Evolutionary conservation across 495 filamentous ascomycete genomes (phyloP).

Genomic region (Astrothelium subdiscretum): DNA sequence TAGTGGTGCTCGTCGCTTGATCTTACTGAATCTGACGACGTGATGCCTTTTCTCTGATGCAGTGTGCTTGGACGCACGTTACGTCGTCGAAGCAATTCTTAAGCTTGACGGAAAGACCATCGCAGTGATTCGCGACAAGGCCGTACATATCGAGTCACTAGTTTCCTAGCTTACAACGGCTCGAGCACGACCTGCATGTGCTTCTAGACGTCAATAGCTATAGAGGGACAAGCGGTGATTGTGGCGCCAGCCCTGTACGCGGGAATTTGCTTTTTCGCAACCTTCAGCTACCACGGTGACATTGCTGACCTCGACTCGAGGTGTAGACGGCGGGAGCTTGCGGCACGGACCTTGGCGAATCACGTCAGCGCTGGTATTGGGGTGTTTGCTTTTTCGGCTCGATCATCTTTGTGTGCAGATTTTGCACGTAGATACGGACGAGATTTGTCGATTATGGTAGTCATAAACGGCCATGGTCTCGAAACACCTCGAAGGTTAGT

Average conservation of each 20-base stretch:
- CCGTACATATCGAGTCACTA: not conserved
- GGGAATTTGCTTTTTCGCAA: not conserved
- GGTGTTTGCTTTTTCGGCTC: not conserved
- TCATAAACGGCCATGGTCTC: not conserved
- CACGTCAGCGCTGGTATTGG: not conserved
- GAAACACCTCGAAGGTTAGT: not conserved
- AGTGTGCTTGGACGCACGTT: not conserved
- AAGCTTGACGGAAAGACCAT: not conserved
- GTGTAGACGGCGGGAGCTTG: not conserved
- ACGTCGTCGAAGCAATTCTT: not conserved
- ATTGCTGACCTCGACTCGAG: not conserved
- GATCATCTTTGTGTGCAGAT: not conserved
- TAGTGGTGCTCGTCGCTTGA: too few species aligned
- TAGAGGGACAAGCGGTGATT: not conserved
- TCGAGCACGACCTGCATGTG: not conserved
- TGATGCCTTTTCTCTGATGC: too few species aligned
- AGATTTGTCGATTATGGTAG: not conserved
- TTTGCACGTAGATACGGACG: not conserved
- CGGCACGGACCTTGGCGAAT: conserved; percentile 1
- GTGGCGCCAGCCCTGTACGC: not conserved
- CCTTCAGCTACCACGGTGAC: conserved; percentile 1
- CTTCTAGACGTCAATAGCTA: not conserved
- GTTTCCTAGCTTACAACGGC: not conserved
- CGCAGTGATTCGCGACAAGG: not conserved
- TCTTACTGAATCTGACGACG: too few species aligned